Evolutionary conservation across 2,329 filamentous ascomycete species (phyloP), one percentile per base, ranked within the genome.

Genomic region (Penicillium sp.): DNA sequence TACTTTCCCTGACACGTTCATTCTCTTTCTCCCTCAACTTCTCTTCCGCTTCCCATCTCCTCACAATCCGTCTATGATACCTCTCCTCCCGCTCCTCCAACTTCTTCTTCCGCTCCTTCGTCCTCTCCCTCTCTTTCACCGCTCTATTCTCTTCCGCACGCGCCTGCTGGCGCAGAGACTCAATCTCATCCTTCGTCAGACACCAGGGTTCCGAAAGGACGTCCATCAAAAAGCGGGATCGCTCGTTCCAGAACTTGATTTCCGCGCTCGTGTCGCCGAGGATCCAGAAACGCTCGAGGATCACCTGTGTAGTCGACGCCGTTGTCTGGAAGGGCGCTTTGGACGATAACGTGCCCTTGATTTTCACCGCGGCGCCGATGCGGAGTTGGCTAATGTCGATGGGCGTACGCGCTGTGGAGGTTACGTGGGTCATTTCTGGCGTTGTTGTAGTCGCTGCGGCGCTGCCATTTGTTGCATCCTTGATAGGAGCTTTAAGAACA

Each of bases 191-290:
- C 0, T 69, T 64, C 0, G 66, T 71, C 46, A 87, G 60, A 3
- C 72, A 63, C 84, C 84, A 86, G 2, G 82, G 81, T 52, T 69
- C 70, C 3, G 71, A 72, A 21, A 87, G 71, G 1, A 83, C 74
- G 12, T 77, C 70, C 9, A 74, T 65, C 46, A 80, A 74, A 64
- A 80, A 83, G 26, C 73, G 66, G 3, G 77, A 74, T 18, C 77
- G 74, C 60, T 81, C 77, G 1, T 74, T 71, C 76, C 84, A 81
- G 30, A 81, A 81, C 7, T 66, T 66, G 49, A 79, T 77, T 64
- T 87, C 84, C 26, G 81, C 77, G 43, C 77, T 76, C 14, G 82
- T 86, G 43, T 79, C 77, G 2, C 66, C 65, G 1, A 86, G 66
- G 0, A 78, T 56, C 40, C 68, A 72, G 7, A 83, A 73, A 3